A percentile compares a stretch with the other conserved stretches of the same genome.
These are phyloP conservation scores for Metarhizium sp. DNA, from an alignment of 2,329 filamentous ascomycete species.

Conservation along the genomic window DNA sequence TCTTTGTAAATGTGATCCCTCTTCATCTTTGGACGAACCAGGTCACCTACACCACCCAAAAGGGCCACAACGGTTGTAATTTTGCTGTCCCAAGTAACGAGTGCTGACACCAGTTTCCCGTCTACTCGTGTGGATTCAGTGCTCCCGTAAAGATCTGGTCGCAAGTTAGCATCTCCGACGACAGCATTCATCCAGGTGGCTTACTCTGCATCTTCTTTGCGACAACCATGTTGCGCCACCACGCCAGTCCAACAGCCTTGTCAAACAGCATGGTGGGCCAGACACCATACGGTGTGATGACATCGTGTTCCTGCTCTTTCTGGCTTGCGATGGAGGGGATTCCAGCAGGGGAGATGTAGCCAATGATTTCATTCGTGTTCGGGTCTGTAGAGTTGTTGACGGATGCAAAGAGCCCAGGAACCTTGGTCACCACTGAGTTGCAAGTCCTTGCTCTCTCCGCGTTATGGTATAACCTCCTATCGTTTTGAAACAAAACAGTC, in stretches of 20 bases:
- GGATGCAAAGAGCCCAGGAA: constrained; percentile 30
- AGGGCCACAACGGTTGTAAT: constrained; percentile 29
- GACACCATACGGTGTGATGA: constrained; percentile 30
- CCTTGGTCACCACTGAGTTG: constrained; percentile 27
- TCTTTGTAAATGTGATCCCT: constrained; percentile 26
- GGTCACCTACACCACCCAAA: constrained; percentile 26
- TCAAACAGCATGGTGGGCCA: constrained; percentile 29
- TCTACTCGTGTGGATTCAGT: constrained; percentile 30
- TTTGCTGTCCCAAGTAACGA: constrained; percentile 35
- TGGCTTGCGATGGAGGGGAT: constrained; percentile 30
- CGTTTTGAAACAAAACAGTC: neutral
- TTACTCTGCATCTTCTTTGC: constrained; percentile 35
- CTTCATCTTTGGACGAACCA: constrained; percentile 28
- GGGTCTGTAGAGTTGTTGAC: constrained; percentile 32
- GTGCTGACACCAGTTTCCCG: constrained; percentile 26
- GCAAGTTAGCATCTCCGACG: neutral
- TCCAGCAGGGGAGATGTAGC: constrained; percentile 31
- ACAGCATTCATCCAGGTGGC: neutral
- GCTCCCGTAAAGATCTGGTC: constrained; percentile 24
- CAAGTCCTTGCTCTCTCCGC: constrained; percentile 31
- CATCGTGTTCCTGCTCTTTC: constrained; percentile 28
- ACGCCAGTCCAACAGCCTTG: constrained; percentile 28
- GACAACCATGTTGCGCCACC: constrained; percentile 32
- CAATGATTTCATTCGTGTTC: constrained; percentile 23
- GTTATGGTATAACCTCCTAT: constrained; percentile 27